Evolutionary conservation across 331 rosid species (phyloP), one percentile per base, ranked within the genome.

Genomic region (Malus hybrid): DNA sequence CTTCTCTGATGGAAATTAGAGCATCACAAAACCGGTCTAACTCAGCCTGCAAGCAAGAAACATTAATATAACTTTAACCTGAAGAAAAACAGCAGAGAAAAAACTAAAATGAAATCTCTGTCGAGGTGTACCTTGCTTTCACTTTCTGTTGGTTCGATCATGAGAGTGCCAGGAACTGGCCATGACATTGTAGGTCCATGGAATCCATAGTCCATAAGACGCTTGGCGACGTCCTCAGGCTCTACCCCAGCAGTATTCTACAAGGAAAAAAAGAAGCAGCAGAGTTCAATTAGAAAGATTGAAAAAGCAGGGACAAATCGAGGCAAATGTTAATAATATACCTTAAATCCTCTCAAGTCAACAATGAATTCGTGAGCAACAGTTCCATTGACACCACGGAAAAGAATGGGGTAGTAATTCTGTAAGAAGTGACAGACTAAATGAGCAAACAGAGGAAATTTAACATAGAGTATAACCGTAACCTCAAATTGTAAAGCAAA

Each of bases 131-230:
- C 99, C 90, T 92, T 95, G 98, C 97, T 89, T 87, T 95, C 99
- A 88, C 99, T 95, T 79, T 95, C 99, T 62, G 99, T 95, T 63
- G 99, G 99, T 82, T 95, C 99, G 71, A 95, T 86, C 99, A 95
- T 95, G 86, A 95, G 99, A n/a, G 99, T 95, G 58, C 99, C 99
- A 15, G 99, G 97, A 69, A 95, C 99, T 61, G 99, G 99, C 99
- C 99, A 95, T 66, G 99, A 95, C 99, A 95, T 95, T 42, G 99
- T 95, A 67, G 99, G 99, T 84, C 79, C 99, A 73, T 95, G 99
- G 30, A 95, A 95, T 28, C 99, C 99, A 2, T 95, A 95, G 90
- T 85, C 91, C 85, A 93, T 93, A 46, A 93, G 91, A 85, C 98
- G 98, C 80, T 93, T 93, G 36, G 98, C 98, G 24, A 93, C 82